Percentiles rank a stretch among this genome's conserved stretches.
Conservation (phyloP, 768 basidiomycete species). For the Boletus rubroflammeus region DNA sequence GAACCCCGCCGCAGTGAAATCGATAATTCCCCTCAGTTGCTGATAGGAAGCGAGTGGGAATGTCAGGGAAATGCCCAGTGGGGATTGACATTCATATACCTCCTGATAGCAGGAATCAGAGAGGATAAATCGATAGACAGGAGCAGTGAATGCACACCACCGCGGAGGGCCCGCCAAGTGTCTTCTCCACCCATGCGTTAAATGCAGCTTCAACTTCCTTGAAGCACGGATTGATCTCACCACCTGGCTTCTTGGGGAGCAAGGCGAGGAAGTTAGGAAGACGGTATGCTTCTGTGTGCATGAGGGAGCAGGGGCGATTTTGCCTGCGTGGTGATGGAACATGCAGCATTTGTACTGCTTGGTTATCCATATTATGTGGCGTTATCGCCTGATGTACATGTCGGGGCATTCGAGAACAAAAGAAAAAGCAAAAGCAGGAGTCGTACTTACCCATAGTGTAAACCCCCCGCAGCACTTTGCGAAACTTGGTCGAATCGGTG, state of each 20-base stretch:
- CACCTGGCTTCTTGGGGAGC: constrained; percentile 28
- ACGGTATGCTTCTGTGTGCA: constrained; percentile 12
- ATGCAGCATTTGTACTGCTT: not conserved
- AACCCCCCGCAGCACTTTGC: too few relatives aligned
- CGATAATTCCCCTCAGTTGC: not conserved
- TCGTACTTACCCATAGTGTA: too few relatives aligned
- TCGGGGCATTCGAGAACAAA: not conserved
- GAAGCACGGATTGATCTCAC: constrained; percentile 27
- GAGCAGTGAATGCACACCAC: not conserved
- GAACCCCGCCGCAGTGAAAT: not conserved
- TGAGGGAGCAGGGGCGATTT: not conserved
- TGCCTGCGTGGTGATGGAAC: not conserved
- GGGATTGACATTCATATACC: constrained; percentile 16
- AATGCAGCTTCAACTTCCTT: constrained; percentile 20
- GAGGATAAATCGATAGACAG: not conserved
- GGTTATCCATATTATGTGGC: too few relatives aligned
- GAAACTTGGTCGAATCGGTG: too few relatives aligned
- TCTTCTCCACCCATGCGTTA: not conserved
- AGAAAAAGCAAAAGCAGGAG: not conserved
- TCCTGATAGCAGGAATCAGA: constrained; percentile 12
- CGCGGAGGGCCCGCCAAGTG: not conserved
- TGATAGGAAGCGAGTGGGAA: not conserved
- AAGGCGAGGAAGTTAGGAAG: constrained; percentile 24
- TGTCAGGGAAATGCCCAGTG: not conserved
- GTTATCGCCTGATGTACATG: not conserved